Conservation (phyloP, 192 early-diverging fungal species). For the Backusella parvicylindrica region DNA sequence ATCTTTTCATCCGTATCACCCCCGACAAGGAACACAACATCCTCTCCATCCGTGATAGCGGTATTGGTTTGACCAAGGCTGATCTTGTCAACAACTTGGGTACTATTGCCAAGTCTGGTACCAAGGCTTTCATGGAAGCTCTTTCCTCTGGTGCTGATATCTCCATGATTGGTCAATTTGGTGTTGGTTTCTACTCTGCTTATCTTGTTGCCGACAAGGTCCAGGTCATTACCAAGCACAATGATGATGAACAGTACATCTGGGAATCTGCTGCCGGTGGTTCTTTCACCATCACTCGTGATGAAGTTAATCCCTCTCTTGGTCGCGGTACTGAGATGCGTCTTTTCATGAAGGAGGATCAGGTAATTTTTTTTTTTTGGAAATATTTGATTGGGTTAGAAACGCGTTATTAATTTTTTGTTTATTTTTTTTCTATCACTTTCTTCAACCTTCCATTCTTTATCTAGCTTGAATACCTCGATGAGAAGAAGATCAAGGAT, state of each 20-base stretch:
- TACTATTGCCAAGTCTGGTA: slow-evolving; percentile 99
- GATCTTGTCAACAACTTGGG: slow-evolving; percentile 97
- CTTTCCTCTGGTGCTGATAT: slow-evolving; percentile 94
- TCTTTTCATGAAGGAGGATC: slow-evolving; percentile 98
- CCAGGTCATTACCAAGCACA: slow-evolving; percentile 93
- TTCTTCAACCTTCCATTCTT: slow-evolving; percentile 2
- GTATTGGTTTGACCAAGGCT: slow-evolving; percentile 95
- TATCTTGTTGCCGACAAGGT: slow-evolving; percentile 99
- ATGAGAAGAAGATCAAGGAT: slow-evolving; percentile 99
- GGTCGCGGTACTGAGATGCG: slow-evolving; percentile 96
- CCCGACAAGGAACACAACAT: slow-evolving; percentile 81
- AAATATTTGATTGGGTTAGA: neutral
- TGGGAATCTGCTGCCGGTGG: slow-evolving; percentile 92
- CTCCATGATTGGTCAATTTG: slow-evolving; percentile 99
- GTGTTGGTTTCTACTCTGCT: slow-evolving; percentile 99
- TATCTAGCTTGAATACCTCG: slow-evolving; percentile 81
- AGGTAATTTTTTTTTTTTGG: slow-evolving; percentile 31
- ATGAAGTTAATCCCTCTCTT: slow-evolving; percentile 84
- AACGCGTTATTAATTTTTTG: neutral
- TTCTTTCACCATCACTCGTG: slow-evolving; percentile 92
- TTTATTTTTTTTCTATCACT: neutral
- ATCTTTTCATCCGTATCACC: slow-evolving; percentile 92
- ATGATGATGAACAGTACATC: slow-evolving; percentile 95
- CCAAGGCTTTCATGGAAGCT: slow-evolving; percentile 99
- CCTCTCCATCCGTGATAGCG: slow-evolving; percentile 79